Evolutionary conservation across 2,329 filamentous ascomycete genomes (phyloP).

Genomic region (Trichophyton schoenleinii): DNA sequence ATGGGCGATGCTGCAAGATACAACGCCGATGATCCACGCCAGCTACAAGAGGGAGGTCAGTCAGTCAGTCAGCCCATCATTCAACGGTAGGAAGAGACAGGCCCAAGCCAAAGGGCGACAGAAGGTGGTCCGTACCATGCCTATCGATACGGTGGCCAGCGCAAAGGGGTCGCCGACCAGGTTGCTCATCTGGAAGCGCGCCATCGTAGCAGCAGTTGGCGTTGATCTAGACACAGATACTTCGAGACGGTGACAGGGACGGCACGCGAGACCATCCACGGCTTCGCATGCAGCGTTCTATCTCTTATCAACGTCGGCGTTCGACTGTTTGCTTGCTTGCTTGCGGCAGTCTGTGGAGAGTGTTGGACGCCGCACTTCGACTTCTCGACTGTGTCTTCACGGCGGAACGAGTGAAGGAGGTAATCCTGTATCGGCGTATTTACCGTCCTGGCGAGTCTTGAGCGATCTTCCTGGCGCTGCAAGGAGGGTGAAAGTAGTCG

Average conservation of each 20-base stretch:
- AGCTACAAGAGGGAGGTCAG: conserved; percentile 44
- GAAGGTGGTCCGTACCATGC: conserved; percentile 47
- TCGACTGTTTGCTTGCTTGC: no score
- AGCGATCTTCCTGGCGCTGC: neutral
- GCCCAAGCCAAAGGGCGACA: neutral
- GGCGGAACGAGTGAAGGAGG: neutral
- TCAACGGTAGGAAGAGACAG: neutral
- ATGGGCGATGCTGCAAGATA: conserved; percentile 66
- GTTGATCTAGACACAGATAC: neutral
- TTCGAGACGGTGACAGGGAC: neutral
- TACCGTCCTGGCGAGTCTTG: neutral
- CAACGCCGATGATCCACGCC: conserved; percentile 87
- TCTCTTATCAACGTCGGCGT: neutral
- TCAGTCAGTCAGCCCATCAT: neutral
- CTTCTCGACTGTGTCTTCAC: neutral
- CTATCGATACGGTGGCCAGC: conserved; percentile 84
- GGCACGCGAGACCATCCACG: neutral
- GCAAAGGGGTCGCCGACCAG: conserved; percentile 95
- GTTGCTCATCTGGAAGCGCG: conserved; percentile 64
- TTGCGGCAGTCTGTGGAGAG: no score
- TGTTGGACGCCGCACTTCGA: no score
- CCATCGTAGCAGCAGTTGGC: conserved; percentile 28
- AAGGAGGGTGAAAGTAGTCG: conserved; percentile 2
- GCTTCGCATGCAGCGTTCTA: neutral
- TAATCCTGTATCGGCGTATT: neutral